Conservation (phyloP, 306 rosid species). For the Prinsepia uniflora region DNA sequence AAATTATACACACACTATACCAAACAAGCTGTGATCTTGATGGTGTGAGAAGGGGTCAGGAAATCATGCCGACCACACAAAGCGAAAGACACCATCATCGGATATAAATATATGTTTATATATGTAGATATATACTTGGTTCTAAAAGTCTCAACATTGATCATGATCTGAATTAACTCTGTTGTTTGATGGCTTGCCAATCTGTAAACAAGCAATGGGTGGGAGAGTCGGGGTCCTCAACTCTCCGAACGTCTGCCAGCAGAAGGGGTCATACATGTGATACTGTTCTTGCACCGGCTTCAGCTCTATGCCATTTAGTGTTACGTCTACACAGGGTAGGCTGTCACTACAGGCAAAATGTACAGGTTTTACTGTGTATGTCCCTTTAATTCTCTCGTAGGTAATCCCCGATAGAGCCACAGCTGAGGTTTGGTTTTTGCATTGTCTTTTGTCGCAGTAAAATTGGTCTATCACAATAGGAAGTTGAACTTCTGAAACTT, state of each 20-base stretch:
- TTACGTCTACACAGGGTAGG: constrained; percentile 78
- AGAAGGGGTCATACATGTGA: constrained; percentile 74
- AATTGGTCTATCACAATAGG: constrained; percentile 94
- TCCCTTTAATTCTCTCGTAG: constrained; percentile 85
- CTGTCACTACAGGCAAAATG: constrained; percentile 96
- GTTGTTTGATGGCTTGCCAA: constrained; percentile 81
- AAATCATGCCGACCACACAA: constrained; percentile 51
- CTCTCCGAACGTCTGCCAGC: constrained; percentile 94
- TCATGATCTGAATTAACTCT: constrained; percentile 70
- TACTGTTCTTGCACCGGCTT: constrained; percentile 72
- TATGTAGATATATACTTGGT: not conserved
- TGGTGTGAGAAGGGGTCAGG: constrained; percentile 50
- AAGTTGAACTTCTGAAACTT: constrained; percentile 75
- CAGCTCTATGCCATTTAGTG: constrained; percentile 67
- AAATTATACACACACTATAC: constrained; percentile 43
- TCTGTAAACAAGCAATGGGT: constrained; percentile 72
- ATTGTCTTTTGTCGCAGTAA: constrained; percentile 77
- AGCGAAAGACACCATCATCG: constrained; percentile 30
- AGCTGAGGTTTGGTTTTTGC: constrained; percentile 74
- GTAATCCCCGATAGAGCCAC: constrained; percentile 84
- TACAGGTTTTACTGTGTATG: constrained; percentile 81
- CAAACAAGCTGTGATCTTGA: constrained; percentile 25
- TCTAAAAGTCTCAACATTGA: constrained; percentile 40
- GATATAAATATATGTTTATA: constrained; percentile 1
- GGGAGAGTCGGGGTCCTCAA: constrained; percentile 74